These are phyloP conservation scores for Brassica nigra DNA, from an alignment of 345 rosid species.

Conservation along the genomic window DNA sequence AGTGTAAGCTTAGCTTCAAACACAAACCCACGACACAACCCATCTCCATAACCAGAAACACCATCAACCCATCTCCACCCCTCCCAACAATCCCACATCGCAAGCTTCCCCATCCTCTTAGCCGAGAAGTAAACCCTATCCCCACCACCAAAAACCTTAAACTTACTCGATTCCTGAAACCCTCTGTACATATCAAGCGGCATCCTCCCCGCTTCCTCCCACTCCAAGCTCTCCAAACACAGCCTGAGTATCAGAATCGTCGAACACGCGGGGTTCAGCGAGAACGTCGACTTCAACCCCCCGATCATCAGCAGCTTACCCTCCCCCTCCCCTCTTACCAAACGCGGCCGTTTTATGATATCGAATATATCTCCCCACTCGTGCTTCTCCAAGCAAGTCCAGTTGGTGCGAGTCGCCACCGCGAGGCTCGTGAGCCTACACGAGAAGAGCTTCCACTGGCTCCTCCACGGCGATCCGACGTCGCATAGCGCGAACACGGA, in stretches of 20 bases:
- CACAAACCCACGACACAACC: constrained; percentile 72
- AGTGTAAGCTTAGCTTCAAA: constrained; percentile 62
- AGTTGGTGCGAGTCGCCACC: constrained; percentile 49
- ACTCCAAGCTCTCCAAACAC: constrained; percentile 76
- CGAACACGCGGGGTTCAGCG: constrained; percentile 72
- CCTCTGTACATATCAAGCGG: constrained; percentile 72
- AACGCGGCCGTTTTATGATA: constrained; percentile 77
- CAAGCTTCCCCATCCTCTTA: constrained; percentile 70
- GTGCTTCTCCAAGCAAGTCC: constrained; percentile 74
- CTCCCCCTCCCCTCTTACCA: constrained; percentile 60
- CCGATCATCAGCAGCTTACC: constrained; percentile 73
- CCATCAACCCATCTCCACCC: constrained; percentile 90
- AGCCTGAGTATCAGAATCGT: constrained; percentile 76
- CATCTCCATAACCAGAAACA: constrained; percentile 65
- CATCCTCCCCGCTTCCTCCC: constrained; percentile 94
- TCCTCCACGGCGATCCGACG: constrained; percentile 88
- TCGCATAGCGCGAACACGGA: constrained; percentile 77
- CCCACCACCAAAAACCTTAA: constrained; percentile 90
- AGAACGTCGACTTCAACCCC: constrained; percentile 69
- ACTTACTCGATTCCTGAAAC: constrained; percentile 74
- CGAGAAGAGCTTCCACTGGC: constrained; percentile 80
- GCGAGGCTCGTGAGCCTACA: constrained; percentile 46
- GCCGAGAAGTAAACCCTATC: constrained; percentile 80
- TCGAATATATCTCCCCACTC: constrained; percentile 92
- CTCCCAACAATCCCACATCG: constrained; percentile 66